Conservation (phyloP, 208 protist genomes). For the Leishmania major region DNA sequence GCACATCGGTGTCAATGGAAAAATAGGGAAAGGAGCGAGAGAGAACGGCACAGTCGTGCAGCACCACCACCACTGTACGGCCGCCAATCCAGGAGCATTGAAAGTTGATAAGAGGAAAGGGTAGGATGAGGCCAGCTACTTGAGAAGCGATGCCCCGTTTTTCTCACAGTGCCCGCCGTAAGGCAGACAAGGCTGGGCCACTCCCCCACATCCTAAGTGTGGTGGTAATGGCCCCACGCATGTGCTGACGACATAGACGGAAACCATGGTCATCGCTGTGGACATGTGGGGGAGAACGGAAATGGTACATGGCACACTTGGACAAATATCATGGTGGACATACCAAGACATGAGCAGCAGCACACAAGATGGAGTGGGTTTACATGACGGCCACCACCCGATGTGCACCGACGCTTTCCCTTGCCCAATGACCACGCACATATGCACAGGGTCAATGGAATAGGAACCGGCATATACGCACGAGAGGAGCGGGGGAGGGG, state of each 20-base stretch:
- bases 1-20: not conserved
- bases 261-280: not conserved
- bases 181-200: not conserved
- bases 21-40: slow-evolving; percentile 13
- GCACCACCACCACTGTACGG: not conserved
- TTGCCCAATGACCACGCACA: too few relatives aligned
- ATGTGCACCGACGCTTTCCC: not conserved
- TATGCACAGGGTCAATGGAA: not conserved
- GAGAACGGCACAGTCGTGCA: not conserved
- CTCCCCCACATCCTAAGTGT: not conserved
- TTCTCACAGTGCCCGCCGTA: not conserved
- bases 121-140: not conserved
- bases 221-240: not conserved
- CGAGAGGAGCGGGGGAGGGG: not conserved
- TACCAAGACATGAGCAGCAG: not conserved
- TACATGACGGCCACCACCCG: not conserved
- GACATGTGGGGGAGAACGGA: not conserved
- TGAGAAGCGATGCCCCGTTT: not conserved
- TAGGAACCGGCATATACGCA: not conserved
- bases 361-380: not conserved
- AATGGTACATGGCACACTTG: not conserved
- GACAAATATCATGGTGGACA: not conserved
- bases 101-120: not conserved
- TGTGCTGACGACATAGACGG: not conserved
- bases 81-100: not conserved